Evolutionary conservation across 768 basidiomycete genomes (phyloP), one percentile per base, ranked within the genome.

Genomic region (Tephrocybe sp.): DNA sequence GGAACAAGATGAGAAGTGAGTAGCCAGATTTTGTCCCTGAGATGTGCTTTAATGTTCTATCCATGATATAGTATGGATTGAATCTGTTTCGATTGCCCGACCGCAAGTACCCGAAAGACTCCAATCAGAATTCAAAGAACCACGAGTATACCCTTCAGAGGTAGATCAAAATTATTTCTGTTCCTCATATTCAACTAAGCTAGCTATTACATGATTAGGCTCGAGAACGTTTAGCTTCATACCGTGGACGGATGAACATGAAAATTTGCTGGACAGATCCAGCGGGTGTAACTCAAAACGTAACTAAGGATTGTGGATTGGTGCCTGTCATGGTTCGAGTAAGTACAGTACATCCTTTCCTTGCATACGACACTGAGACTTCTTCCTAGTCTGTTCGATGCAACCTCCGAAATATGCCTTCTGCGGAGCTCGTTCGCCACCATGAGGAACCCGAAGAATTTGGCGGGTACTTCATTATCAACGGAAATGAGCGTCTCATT

Each of bases 371-470:
- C 20, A 39, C 16, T 57, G 9, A 60, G 11, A 20, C 31, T 32
- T 20, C 13, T 12, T 23, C 19, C 22, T 47, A 97, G 91, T 98
- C 96, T 8, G 85, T 83, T 17, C 77, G 96, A 52, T 99, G 97
- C 65, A 97, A 98, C 68, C 69, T 98, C n/a, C 85, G 85, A 39
- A 78, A 78, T 31, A 78, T 97, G 68, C 82, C 92, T 2, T 89
- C 96, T 8, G 80, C 87, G 8, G 87, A 92, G 40, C 84, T 99
- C 39, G 92, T 98, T 49, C 72, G 75, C 49, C 86, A 87, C 54
- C 89, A 96, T 65, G 97, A 99, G 76, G 97, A 99, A 62, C 86
- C 97, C 1, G 93, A 97, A 71, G 97, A 98, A 68, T 98, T 98
- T 63, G 97, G 97, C 46, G 97, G 96, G 23, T 98, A 99, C 71